Conservation (phyloP, 2,329 filamentous ascomycete species). For the Colletotrichum tamarilloi region DNA sequence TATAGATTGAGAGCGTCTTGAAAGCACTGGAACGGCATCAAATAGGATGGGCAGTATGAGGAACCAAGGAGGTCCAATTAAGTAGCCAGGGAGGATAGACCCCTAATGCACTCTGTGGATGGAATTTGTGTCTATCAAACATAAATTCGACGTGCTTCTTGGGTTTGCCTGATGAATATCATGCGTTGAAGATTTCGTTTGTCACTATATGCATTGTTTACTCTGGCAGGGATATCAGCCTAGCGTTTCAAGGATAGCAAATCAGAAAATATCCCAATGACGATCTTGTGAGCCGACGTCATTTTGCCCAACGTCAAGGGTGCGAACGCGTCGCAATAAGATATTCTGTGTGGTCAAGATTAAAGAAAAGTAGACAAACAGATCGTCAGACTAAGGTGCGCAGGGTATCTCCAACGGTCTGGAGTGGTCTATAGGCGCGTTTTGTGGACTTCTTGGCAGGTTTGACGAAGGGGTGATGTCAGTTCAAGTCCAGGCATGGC, state of each 20-base stretch:
- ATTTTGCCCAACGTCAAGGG: background rate
- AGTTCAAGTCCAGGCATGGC: background rate
- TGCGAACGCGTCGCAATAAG: background rate
- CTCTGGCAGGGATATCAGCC: background rate
- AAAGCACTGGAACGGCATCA: too few relatives aligned
- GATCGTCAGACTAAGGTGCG: background rate
- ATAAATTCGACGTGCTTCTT: background rate
- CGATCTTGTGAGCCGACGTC: background rate
- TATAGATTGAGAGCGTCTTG: too few relatives aligned
- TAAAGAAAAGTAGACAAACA: background rate
- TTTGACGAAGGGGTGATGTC: slow-evolving; percentile 22
- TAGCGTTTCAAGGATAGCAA: background rate
- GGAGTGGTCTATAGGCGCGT: background rate
- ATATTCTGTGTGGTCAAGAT: too few relatives aligned
- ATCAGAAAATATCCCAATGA: background rate
- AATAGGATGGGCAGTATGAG: too few relatives aligned
- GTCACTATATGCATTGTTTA: background rate
- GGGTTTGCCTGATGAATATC: too few relatives aligned
- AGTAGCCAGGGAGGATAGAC: too few relatives aligned
- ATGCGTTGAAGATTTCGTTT: background rate
- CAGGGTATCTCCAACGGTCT: background rate
- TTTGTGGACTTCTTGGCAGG: background rate
- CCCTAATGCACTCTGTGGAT: too few relatives aligned
- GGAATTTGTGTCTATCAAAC: too few relatives aligned
- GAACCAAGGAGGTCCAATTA: too few relatives aligned